Evolutionary conservation across 2,329 filamentous ascomycete genomes (phyloP).

Genomic region (Fusarium sambucinum): DNA sequence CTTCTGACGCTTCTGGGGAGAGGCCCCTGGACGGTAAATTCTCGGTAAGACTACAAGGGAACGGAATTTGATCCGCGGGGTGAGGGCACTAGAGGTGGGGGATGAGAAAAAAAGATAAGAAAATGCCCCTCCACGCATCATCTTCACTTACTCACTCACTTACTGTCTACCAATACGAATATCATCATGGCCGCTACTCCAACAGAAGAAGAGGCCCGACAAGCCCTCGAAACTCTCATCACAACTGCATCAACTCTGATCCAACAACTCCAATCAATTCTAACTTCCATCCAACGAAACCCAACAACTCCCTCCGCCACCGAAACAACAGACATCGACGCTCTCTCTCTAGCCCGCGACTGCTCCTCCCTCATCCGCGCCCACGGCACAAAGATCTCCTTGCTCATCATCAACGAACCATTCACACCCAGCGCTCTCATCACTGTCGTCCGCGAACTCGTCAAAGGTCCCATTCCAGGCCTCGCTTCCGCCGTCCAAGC

Average conservation of each 20-base stretch:
- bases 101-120: slow-evolving; percentile 20
- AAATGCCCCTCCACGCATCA: slow-evolving; percentile 44
- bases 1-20: slow-evolving; percentile 40
- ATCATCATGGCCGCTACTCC: slow-evolving; percentile 45
- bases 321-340: slow-evolving; percentile 58
- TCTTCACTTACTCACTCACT: background rate
- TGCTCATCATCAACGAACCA: slow-evolving; percentile 87
- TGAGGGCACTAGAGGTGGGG: slow-evolving; percentile 40
- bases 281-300: slow-evolving; percentile 55
- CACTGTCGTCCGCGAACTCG: slow-evolving; percentile 78
- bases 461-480: slow-evolving; percentile 78
- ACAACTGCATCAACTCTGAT: slow-evolving; percentile 56
- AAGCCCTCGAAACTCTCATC: slow-evolving; percentile 56
- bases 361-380: slow-evolving; percentile 80
- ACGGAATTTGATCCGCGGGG: slow-evolving; percentile 27
- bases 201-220: slow-evolving; percentile 48
- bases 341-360: slow-evolving; percentile 77
- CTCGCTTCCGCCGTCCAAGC: slow-evolving; percentile 78
- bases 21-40: slow-evolving; percentile 41
- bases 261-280: slow-evolving; percentile 57
- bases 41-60: slow-evolving; percentile 14
- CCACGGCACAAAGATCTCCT: slow-evolving; percentile 87
- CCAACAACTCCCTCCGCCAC: slow-evolving; percentile 32
- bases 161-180: too few relatives aligned
- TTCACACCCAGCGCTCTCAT: slow-evolving; percentile 83